Evolutionary conservation across 2,329 filamentous ascomycete genomes (phyloP), one percentile per base, ranked within the genome.

Genomic region (Talaromyces sp.): DNA sequence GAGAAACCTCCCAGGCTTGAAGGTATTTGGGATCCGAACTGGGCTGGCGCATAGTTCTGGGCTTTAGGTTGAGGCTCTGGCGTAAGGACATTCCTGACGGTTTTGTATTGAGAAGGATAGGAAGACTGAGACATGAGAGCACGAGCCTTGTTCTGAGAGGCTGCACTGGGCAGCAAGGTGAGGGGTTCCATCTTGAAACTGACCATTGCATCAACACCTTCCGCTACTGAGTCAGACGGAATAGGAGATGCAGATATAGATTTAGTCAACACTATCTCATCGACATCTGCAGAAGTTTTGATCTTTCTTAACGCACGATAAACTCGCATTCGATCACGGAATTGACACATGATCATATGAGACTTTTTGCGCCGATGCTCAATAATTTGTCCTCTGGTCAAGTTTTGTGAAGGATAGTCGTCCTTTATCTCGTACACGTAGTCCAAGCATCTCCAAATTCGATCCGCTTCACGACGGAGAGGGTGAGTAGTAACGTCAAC

Each of bases 381-480:
- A 16, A 72, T 64, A 9, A 72, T 64, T 14, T 69, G 66, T 35
- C 66, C 63, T 11, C 68, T 63, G 24, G 63, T 67, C 35, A 63
- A 35, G 19, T 62, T 63, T 43, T 13, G 82, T 75, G 48, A 85
- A 74, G 39, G 80, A 74, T 5, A 81, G 72, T 37, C 89, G 83
- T 33, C 88, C 78, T 65, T 60, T 13, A 65, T 58, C 60, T 87
- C 84, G 72, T 91, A 93, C 27, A 90, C 87, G 72, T 87, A 92
- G 72, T 93, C 89, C 31, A 92, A 79, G 70, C 87, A 89, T 39
- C 80, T 78, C 89, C 90, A 92, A 65, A 92, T 89, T 9, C 89
- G 84, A 27, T 85, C 82, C 1, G 87, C 86, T 66, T 90, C 83
- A 60, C 82, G 82, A 57, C 83, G 81, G 62, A 83, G 78, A 0